phyloP scores from a whole-genome alignment of 2,329 filamentous ascomycete genomes.

The Sporothrix luriei region DNA sequence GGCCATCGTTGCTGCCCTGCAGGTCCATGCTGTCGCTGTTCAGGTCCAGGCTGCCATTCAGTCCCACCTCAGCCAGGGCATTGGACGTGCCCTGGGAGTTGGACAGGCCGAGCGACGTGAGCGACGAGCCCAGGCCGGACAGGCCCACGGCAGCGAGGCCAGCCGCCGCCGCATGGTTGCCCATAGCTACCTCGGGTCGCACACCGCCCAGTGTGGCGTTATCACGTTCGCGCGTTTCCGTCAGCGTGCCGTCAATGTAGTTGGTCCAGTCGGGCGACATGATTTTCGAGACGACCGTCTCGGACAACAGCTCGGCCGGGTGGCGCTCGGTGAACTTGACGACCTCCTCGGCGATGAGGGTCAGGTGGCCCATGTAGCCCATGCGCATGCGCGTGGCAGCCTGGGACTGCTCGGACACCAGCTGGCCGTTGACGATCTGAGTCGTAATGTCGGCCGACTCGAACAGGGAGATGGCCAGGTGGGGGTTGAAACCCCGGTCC shows the following conservation, averaged over 20 bases:
- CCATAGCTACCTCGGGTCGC: conserved; percentile 84
- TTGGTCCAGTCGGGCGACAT: conserved; percentile 89
- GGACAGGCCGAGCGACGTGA: conserved; percentile 45
- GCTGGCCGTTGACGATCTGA: conserved; percentile 88
- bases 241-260: conserved; percentile 90
- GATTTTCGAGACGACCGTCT: conserved; percentile 81
- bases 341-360: conserved; percentile 95
- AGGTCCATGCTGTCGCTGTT: conserved; percentile 41
- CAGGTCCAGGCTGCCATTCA: conserved; percentile 75
- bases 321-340: conserved; percentile 97
- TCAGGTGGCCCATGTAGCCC: conserved; percentile 98
- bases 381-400: conserved; percentile 82
- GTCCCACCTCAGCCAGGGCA: conserved; percentile 76
- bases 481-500: conserved; percentile 91
- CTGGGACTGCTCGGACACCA: conserved; percentile 83
- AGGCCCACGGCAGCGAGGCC: conserved; percentile 55
- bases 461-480: conserved; percentile 88
- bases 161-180: conserved; percentile 63
- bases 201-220: conserved; percentile 98
- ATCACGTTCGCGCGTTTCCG: conserved; percentile 91
- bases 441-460: conserved; percentile 86
- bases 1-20: conserved; percentile 59
- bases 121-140: conserved; percentile 48
- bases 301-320: conserved; percentile 82
- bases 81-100: conserved; percentile 55